Conservation (phyloP, 108 stramenopile species). For the Pseudonitzschia pungens region DNA sequence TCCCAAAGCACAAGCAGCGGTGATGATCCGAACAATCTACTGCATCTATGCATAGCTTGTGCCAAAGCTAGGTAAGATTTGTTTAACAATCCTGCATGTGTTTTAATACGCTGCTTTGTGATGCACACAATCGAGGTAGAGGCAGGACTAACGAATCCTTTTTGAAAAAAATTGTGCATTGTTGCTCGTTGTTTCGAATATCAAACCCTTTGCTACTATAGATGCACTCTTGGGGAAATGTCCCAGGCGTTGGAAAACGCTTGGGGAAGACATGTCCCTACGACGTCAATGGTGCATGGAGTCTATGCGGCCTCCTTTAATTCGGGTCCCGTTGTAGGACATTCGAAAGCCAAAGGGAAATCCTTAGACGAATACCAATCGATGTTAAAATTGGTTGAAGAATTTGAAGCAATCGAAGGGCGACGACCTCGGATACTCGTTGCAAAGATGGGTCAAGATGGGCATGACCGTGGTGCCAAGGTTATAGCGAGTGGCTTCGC, state of each 20-base stretch:
- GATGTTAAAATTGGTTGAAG: constrained; percentile 77
- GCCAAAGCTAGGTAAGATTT: constrained; percentile 41
- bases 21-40: constrained; percentile 86
- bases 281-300: constrained; percentile 90
- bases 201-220: background rate
- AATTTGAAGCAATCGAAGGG: constrained; percentile 88
- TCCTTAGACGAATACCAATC: constrained; percentile 63
- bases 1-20: constrained; percentile 69
- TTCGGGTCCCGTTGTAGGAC: constrained; percentile 23
- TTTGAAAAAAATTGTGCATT: too few species aligned
- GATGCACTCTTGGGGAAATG: constrained; percentile 97
- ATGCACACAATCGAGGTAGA: too few species aligned
- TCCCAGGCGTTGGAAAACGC: constrained; percentile 91
- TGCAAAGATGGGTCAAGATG: constrained; percentile 99
- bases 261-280: constrained; percentile 93
- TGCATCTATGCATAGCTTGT: constrained; percentile 91
- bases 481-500: constrained; percentile 96
- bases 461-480: constrained; percentile 98
- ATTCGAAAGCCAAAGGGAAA: background rate
- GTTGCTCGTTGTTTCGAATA: background rate
- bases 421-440: constrained; percentile 96
- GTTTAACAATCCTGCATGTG: background rate
- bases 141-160: too few species aligned
- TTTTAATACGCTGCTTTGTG: too few species aligned
- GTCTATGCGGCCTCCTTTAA: constrained; percentile 87